A percentile compares a stretch with the other conserved stretches of the same genome.
Conservation (phyloP, 2,329 filamentous ascomycete genomes). For the Plectosphaerella sp. region DNA sequence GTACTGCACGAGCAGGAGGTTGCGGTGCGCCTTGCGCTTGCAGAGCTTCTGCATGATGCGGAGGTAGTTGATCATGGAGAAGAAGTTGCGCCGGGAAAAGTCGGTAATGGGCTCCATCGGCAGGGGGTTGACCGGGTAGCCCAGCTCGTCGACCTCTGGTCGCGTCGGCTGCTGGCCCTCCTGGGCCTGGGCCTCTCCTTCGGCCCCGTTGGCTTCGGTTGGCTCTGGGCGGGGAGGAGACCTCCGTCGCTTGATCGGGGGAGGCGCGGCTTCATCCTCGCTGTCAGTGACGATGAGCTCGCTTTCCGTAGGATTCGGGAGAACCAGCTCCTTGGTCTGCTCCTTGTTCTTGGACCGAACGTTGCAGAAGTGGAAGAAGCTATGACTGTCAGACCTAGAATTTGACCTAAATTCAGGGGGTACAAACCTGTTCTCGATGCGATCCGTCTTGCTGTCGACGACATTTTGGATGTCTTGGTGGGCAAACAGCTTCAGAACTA, state of each 20-base stretch:
- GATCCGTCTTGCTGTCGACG: slow-evolving; percentile 80
- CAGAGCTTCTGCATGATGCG: slow-evolving; percentile 97
- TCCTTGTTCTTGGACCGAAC: slow-evolving; percentile 48
- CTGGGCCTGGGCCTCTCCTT: slow-evolving; percentile 17
- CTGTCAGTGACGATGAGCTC: slow-evolving; percentile 40
- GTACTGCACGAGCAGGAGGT: slow-evolving; percentile 89
- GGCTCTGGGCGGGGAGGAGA: slow-evolving; percentile 35
- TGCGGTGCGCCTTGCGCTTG: slow-evolving; percentile 91
- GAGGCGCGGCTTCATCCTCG: slow-evolving; percentile 76
- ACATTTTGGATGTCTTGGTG: slow-evolving; percentile 91
- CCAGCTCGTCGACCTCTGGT: slow-evolving; percentile 78
- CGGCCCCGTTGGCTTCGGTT: slow-evolving; percentile 15
- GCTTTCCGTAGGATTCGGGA: slow-evolving; percentile 11
- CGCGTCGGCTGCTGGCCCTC: slow-evolving; percentile 31
- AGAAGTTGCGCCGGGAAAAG: slow-evolving; percentile 93
- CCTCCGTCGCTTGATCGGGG: slow-evolving; percentile 66
- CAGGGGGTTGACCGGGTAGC: slow-evolving; percentile 68
- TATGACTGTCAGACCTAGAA: slow-evolving; percentile 23
- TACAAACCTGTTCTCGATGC: slow-evolving; percentile 59
- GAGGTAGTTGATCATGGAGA: slow-evolving; percentile 90
- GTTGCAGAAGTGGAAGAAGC: slow-evolving; percentile 90
- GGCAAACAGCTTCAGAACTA: slow-evolving; percentile 89
- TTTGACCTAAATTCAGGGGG: no score
- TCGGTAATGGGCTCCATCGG: slow-evolving; percentile 76
- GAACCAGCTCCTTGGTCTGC: slow-evolving; percentile 24